Percentiles rank a stretch among this genome's conserved stretches.
These are phyloP conservation scores for Phymatotrichopsis omnivora DNA, from an alignment of 2,329 filamentous ascomycete species.

Conservation along the genomic window DNA sequence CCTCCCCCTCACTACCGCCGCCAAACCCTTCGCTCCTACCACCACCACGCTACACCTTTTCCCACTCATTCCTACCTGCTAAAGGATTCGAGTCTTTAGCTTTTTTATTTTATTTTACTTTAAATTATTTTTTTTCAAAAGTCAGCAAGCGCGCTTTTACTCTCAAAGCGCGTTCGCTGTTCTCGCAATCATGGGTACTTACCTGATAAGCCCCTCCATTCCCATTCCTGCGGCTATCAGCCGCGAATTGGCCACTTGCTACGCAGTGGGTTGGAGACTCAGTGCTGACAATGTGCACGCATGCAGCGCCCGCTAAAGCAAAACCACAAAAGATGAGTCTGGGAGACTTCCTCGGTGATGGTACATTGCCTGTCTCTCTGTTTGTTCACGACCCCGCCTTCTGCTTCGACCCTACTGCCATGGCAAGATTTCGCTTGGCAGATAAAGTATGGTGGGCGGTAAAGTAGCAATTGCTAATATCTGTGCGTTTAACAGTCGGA, in stretches of 20 bases:
- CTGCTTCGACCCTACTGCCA: not conserved
- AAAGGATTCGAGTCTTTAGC: constrained; percentile 17
- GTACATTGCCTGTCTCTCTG: constrained; percentile 47
- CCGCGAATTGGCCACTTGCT: not conserved
- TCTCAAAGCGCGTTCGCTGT: constrained; percentile 28
- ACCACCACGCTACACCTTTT: constrained; percentile 1
- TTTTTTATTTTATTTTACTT: constrained; percentile 13
- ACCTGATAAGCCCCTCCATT: constrained; percentile 10
- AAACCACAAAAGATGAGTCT: constrained; percentile 95
- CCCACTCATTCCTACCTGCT: constrained; percentile 4
- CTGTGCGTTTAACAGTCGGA: constrained; percentile 40
- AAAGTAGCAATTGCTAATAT: no score
- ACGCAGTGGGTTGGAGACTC: no score
- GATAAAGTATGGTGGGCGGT: not conserved
- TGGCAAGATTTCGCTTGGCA: not conserved
- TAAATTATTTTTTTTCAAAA: constrained; percentile 5
- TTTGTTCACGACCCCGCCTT: not conserved
- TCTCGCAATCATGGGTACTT: constrained; percentile 52
- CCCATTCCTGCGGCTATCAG: not conserved
- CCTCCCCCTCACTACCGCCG: constrained; percentile 9
- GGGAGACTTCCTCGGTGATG: constrained; percentile 86
- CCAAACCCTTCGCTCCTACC: constrained; percentile 8
- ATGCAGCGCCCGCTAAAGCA: constrained; percentile 82
- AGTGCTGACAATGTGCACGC: constrained; percentile 41
- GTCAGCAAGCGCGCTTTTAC: constrained; percentile 26